Percentiles rank a stretch among this genome's conserved stretches.
phyloP scores from a whole-genome alignment of 352 stramenopile species.

The Globisporangium yorkense region DNA sequence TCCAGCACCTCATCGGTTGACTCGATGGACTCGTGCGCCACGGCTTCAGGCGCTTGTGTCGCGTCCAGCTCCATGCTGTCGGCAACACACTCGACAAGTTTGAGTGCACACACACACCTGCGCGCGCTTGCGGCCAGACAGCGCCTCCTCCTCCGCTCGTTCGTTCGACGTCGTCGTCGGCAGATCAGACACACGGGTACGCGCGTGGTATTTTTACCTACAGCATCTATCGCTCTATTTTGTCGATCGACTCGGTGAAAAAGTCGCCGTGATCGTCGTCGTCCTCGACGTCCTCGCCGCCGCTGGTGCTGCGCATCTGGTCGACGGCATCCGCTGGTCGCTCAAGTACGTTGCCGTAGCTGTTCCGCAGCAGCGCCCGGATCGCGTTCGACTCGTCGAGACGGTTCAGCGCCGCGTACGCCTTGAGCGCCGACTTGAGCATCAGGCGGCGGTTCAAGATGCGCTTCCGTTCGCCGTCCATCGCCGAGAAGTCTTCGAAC shows the following conservation, averaged over 20 bases:
- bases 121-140: no score
- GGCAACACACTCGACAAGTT: no score
- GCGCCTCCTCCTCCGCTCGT: background rate
- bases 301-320: background rate
- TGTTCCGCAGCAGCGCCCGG: conserved; percentile 33
- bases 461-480: conserved; percentile 58
- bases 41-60: background rate
- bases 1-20: conserved; percentile 15
- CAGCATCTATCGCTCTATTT: conserved; percentile 2
- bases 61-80: background rate
- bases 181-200: background rate
- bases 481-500: conserved; percentile 67
- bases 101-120: background rate
- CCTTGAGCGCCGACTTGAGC: conserved; percentile 46
- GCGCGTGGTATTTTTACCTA: conserved; percentile 1
- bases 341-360: conserved; percentile 23
- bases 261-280: conserved; percentile 16
- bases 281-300: conserved; percentile 16
- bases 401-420: conserved; percentile 46
- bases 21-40: conserved; percentile 5
- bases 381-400: conserved; percentile 64
- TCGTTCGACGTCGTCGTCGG: no score
- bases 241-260: conserved; percentile 18
- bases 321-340: background rate
- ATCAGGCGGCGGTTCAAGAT: conserved; percentile 50